A percentile compares a stretch with the other conserved stretches of the same genome.
Conservation (phyloP, 202 grass and related monocot genomes). For the Schoenoplectus tabernaemontani region DNA sequence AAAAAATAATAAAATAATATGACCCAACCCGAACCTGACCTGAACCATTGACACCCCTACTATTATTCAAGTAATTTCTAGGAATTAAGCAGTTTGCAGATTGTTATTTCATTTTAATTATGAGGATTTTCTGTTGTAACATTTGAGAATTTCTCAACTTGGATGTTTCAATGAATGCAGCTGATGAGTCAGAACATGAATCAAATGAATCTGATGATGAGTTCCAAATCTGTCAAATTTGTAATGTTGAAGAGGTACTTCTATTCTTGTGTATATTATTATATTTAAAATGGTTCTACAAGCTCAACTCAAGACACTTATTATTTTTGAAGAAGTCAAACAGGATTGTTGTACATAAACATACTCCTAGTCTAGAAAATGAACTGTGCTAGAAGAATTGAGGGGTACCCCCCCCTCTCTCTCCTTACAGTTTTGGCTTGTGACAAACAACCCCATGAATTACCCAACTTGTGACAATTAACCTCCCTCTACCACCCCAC, state of each 20-base stretch:
- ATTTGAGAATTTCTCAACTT: slow-evolving; percentile 9
- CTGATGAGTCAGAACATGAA: slow-evolving; percentile 70
- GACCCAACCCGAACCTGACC: too few species aligned
- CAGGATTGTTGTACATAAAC: background rate
- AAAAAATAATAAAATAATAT: background rate
- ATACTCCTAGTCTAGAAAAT: too few species aligned
- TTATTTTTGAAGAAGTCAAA: background rate
- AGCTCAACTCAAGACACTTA: background rate
- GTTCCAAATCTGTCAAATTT: slow-evolving; percentile 96
- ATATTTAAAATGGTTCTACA: too few species aligned
- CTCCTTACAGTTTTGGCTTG: too few species aligned
- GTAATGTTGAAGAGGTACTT: slow-evolving; percentile 89
- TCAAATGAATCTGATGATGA: slow-evolving; percentile 90
- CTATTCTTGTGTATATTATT: slow-evolving; percentile 8
- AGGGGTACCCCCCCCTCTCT: too few species aligned
- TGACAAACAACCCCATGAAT: too few species aligned
- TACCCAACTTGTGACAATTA: too few species aligned
- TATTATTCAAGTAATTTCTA: slow-evolving; percentile 12
- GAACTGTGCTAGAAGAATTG: too few species aligned
- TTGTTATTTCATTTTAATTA: slow-evolving; percentile 11
- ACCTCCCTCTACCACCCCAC: too few species aligned
- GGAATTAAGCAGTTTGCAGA: background rate
- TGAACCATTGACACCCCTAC: too few species aligned
- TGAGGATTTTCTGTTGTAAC: slow-evolving; percentile 7
- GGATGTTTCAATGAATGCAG: slow-evolving; percentile 43